Evolutionary conservation across 345 rosid species (phyloP), one percentile per base, ranked within the genome.

Genomic region (Laguncularia racemosa): DNA sequence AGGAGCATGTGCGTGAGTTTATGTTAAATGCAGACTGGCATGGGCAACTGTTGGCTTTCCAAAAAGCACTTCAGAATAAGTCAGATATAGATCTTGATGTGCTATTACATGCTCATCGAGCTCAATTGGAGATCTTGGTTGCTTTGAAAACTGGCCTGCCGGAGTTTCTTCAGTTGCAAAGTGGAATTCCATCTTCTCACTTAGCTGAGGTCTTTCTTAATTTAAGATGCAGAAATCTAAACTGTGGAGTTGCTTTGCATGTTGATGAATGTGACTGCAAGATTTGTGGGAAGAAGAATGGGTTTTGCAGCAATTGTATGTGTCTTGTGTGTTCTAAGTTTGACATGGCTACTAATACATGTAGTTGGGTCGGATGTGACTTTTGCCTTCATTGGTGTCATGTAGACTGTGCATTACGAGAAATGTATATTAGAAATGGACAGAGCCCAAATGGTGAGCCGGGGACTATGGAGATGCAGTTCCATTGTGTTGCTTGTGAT

Each of bases 361-460:
- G 99, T 71, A 82, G 95, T 71, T 93, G 99, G 99, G 86, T 93
- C 52, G 99, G 99, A 56, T 93, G 99, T 72, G 99, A 93, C 70
- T 82, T 87, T 49, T 93, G 99, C 70, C 89, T 89, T 61, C 99
- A 93, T 65, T 93, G 97, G 97, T 89, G 96, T 69, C 99, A 93
- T 73, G 81, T 82, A 33, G 99, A 89, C 64, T 93, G 99, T 73
- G 99, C 84, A 28, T 71, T 93, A 51, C 78, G 80, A 50, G 90
- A 85, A 64, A 78, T 85, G 26, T 83, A 62, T 66, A 89, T 93
- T 65, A 74, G 90, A 69, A 93, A 84, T 70, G 99, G 97, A 45
- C 71, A 63, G 63, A 73, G 78, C 64, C 81, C 81, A 1, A 64
- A 80, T 48, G 78, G 77, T 48, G 58, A 72, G 56, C 87, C 76